These are phyloP conservation scores for Solanum chilense DNA, from an alignment of 257 asterid genomes.

Conservation along the genomic window DNA sequence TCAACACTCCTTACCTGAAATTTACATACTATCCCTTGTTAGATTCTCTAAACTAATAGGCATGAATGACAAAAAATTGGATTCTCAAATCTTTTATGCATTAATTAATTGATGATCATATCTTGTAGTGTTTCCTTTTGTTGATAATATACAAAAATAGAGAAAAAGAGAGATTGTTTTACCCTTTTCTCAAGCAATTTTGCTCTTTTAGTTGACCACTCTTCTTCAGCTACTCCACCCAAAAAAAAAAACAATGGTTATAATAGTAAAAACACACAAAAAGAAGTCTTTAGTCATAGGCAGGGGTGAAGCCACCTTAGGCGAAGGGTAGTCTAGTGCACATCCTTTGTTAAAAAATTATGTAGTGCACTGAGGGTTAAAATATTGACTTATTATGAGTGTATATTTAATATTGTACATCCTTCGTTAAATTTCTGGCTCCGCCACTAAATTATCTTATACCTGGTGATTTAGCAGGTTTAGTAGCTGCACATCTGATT, in stretches of 20 bases:
- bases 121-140: background rate
- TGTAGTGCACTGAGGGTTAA: no score
- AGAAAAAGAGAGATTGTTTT: background rate
- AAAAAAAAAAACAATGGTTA: conserved; percentile 3
- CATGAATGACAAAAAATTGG: background rate
- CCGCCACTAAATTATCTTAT: background rate
- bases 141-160: background rate
- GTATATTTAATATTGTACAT: no score
- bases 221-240: conserved; percentile 82
- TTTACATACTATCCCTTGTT: background rate
- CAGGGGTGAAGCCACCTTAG: background rate
- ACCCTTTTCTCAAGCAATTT: conserved; percentile 70
- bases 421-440: background rate
- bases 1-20: conserved; percentile 90
- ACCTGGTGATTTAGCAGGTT: conserved; percentile 86
- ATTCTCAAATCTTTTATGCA: background rate
- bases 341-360: background rate
- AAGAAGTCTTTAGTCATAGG: background rate
- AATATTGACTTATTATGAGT: background rate
- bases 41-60: background rate
- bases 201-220: conserved; percentile 74
- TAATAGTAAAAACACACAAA: background rate
- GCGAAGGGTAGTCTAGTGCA: background rate
- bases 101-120: background rate
- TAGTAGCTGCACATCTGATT: conserved; percentile 57